Conservation (phyloP, 2,329 filamentous ascomycete genomes). For the Fusarium zealandicum region DNA sequence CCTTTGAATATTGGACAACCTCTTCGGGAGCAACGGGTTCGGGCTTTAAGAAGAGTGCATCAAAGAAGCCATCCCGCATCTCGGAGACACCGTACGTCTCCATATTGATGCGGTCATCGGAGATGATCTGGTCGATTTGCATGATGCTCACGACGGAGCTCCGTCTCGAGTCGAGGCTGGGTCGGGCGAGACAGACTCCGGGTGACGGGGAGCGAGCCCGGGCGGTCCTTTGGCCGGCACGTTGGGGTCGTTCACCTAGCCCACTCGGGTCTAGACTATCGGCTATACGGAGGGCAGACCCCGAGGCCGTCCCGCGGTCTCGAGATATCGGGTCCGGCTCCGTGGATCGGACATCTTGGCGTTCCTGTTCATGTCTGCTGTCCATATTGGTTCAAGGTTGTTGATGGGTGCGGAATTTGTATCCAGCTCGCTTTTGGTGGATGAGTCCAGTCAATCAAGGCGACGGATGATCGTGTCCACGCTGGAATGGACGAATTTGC, state of each 20-base stretch:
- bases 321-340: not conserved
- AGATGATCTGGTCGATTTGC: conserved; percentile 46
- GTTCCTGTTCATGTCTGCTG: conserved; percentile 9
- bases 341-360: conserved; percentile 12
- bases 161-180: conserved; percentile 37
- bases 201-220: conserved; percentile 13
- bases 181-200: conserved; percentile 23
- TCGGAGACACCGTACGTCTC: conserved; percentile 55
- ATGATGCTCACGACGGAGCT: conserved; percentile 44
- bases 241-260: conserved; percentile 19
- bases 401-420: not conserved
- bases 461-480: not conserved
- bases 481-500: too few species aligned
- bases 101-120: conserved; percentile 46
- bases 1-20: conserved; percentile 51
- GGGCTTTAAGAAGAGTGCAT: conserved; percentile 56
- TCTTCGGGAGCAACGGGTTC: conserved; percentile 48
- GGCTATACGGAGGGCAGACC: conserved; percentile 5
- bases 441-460: not conserved
- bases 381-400: not conserved
- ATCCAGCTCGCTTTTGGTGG: too few species aligned
- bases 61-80: conserved; percentile 56
- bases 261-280: conserved; percentile 33
- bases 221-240: too few species aligned
- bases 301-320: not conserved